Percentiles rank a stretch among this genome's conserved stretches.
phyloP scores from a whole-genome alignment of 768 basidiomycete species.

The Boletus rex-veris region DNA sequence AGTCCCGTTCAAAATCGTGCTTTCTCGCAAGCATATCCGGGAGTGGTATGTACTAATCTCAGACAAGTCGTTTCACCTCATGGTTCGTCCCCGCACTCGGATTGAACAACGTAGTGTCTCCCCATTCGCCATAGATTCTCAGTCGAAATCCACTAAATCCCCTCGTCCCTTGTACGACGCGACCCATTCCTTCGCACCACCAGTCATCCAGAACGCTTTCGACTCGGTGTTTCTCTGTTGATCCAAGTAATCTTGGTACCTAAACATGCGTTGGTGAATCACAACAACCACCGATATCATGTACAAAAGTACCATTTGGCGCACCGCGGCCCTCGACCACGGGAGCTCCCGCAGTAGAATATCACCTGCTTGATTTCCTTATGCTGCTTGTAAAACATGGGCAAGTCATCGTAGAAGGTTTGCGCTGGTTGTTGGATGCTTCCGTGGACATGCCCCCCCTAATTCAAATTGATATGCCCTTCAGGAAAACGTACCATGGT shows the following conservation, averaged over 20 bases:
- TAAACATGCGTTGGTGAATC: constrained; percentile 12
- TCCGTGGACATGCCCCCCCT: constrained; percentile 55
- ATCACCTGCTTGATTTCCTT: constrained; percentile 41
- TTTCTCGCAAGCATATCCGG: background rate
- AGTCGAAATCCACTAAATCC: constrained; percentile 22
- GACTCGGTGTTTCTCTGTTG: constrained; percentile 30
- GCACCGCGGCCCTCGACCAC: constrained; percentile 46
- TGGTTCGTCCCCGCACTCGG: too few relatives aligned
- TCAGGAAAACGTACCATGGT: too few relatives aligned
- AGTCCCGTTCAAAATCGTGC: too few relatives aligned
- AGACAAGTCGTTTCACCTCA: too few relatives aligned
- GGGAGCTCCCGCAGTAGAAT: constrained; percentile 53
- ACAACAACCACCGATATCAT: background rate
- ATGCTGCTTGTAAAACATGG: constrained; percentile 40
- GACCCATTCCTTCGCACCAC: constrained; percentile 43
- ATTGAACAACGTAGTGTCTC: too few relatives aligned
- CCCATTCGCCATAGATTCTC: background rate
- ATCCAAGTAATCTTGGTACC: constrained; percentile 51
- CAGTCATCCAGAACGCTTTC: constrained; percentile 40
- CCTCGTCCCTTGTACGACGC: constrained; percentile 28
- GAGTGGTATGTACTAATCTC: too few relatives aligned
- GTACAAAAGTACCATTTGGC: constrained; percentile 45
- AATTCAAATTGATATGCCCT: background rate
- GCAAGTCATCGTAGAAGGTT: constrained; percentile 46
- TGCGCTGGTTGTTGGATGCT: constrained; percentile 49